Conservation (phyloP, 495 filamentous ascomycete genomes). For the Aspergillus hancockii region DNA sequence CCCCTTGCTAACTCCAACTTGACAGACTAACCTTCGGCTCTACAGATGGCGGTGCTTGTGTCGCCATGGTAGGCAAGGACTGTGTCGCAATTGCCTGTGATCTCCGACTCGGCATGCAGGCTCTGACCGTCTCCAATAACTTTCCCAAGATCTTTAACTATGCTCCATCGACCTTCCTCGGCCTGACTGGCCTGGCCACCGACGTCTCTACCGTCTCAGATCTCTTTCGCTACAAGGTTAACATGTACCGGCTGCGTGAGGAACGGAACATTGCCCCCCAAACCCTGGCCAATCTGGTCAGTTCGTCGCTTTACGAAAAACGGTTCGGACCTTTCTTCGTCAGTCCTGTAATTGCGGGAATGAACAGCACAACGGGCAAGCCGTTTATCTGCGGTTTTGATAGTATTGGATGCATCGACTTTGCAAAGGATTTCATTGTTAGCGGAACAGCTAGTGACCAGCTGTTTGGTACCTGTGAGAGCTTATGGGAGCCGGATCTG, state of each 20-base stretch:
- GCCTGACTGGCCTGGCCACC: slow-evolving; percentile 92
- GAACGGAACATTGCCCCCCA: slow-evolving; percentile 91
- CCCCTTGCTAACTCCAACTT: slow-evolving; percentile 8
- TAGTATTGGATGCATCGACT: slow-evolving; percentile 98
- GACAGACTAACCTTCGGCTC: slow-evolving; percentile 28
- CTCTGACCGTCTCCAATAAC: slow-evolving; percentile 97
- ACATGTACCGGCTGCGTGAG: slow-evolving; percentile 98
- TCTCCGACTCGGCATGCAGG: slow-evolving; percentile 93
- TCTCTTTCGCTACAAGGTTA: slow-evolving; percentile 98
- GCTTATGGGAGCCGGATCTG: slow-evolving; percentile 95
- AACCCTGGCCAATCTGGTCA: slow-evolving; percentile 95
- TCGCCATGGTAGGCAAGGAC: slow-evolving; percentile 99
- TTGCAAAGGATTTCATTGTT: slow-evolving; percentile 99
- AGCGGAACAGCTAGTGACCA: slow-evolving; percentile 94
- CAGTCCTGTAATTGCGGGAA: slow-evolving; percentile 87
- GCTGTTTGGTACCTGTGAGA: slow-evolving; percentile 97
- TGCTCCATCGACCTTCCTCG: slow-evolving; percentile 88
- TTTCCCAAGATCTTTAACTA: slow-evolving; percentile 99
- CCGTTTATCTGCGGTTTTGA: slow-evolving; percentile 99
- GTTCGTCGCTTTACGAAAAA: slow-evolving; percentile 84
- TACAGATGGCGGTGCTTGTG: slow-evolving; percentile 90
- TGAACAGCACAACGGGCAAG: slow-evolving; percentile 87
- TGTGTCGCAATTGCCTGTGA: slow-evolving; percentile 99
- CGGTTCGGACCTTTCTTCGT: slow-evolving; percentile 97
- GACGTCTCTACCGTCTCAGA: slow-evolving; percentile 94